Conservation (phyloP, 306 rosid species). For the Astragalus membranaceus region DNA sequence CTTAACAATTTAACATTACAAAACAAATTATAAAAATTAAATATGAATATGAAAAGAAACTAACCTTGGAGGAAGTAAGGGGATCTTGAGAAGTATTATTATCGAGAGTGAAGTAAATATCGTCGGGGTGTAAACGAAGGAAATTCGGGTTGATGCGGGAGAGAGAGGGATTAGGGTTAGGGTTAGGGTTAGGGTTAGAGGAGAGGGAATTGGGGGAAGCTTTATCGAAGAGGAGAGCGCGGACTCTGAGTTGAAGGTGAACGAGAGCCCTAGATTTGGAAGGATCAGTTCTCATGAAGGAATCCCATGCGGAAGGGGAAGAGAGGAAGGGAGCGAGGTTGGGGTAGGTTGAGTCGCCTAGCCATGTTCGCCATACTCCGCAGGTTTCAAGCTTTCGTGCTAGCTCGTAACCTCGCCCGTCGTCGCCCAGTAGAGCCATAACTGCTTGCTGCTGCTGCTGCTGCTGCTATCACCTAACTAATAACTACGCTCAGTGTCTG, state of each 20-base stretch:
- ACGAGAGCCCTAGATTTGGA: conserved; percentile 70
- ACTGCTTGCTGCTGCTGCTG: neutral
- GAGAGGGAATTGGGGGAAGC: conserved; percentile 55
- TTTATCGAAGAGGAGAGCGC: conserved; percentile 94
- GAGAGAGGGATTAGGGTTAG: conserved; percentile 8
- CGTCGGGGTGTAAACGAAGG: conserved; percentile 72
- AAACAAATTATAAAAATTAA: neutral
- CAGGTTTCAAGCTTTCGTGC: conserved; percentile 60
- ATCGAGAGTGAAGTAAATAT: conserved; percentile 76
- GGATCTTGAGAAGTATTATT: conserved; percentile 22
- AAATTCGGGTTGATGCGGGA: conserved; percentile 47
- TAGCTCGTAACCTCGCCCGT: conserved; percentile 81
- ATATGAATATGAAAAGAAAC: conserved; percentile 17
- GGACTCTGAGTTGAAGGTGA: conserved; percentile 78
- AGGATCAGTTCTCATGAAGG: conserved; percentile 58
- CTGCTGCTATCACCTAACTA: neutral
- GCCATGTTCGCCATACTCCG: conserved; percentile 81
- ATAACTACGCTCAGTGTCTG: neutral
- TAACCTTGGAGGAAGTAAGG: conserved; percentile 48
- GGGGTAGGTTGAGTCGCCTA: conserved; percentile 62
- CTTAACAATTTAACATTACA: neutral
- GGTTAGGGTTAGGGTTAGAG: neutral
- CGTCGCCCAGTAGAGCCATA: conserved; percentile 82
- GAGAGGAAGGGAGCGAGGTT: conserved; percentile 52
- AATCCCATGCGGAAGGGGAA: conserved; percentile 75